A percentile compares a stretch with the other conserved stretches of the same genome.
phyloP scores from a whole-genome alignment of 2,329 filamentous ascomycete species.

The Exserohilum rostratum region DNA sequence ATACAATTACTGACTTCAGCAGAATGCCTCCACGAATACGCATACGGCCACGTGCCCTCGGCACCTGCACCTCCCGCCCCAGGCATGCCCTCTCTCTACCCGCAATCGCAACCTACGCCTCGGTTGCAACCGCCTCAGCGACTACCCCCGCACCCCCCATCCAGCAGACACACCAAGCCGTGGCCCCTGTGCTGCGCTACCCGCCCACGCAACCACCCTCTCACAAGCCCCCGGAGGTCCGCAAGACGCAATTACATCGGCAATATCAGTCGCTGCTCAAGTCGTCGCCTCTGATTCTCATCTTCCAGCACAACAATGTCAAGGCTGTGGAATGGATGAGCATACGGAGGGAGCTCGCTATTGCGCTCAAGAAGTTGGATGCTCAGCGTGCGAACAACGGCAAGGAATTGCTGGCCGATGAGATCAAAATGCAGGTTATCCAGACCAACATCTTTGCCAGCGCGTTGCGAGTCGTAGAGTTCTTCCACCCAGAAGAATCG shows the following conservation, averaged over 20 bases:
- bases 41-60: slow-evolving; percentile 39
- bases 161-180: slow-evolving; percentile 54
- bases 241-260: slow-evolving; percentile 87
- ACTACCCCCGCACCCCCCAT: slow-evolving; percentile 60
- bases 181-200: slow-evolving; percentile 56
- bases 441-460: slow-evolving; percentile 88
- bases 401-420: slow-evolving; percentile 58
- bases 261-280: slow-evolving; percentile 88
- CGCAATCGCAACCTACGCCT: slow-evolving; percentile 55
- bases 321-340: slow-evolving; percentile 76
- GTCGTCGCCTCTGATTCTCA: slow-evolving; percentile 80
- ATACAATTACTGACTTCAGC: slow-evolving; percentile 2
- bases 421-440: slow-evolving; percentile 79
- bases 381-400: slow-evolving; percentile 68
- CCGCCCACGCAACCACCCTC: slow-evolving; percentile 80
- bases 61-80: slow-evolving; percentile 33
- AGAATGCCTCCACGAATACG: slow-evolving; percentile 50
- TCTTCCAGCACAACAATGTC: slow-evolving; percentile 84
- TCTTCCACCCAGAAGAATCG: slow-evolving; percentile 59
- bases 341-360: slow-evolving; percentile 71
- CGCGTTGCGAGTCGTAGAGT: slow-evolving; percentile 85
- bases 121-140: slow-evolving; percentile 56
- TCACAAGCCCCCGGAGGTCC: slow-evolving; percentile 81
- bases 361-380: slow-evolving; percentile 69
- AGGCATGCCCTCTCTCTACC: slow-evolving; percentile 36